Evolutionary conservation across 179 eudicot species (phyloP), one percentile per base, ranked within the genome.

Genomic region (Patellifolia procumbens): DNA sequence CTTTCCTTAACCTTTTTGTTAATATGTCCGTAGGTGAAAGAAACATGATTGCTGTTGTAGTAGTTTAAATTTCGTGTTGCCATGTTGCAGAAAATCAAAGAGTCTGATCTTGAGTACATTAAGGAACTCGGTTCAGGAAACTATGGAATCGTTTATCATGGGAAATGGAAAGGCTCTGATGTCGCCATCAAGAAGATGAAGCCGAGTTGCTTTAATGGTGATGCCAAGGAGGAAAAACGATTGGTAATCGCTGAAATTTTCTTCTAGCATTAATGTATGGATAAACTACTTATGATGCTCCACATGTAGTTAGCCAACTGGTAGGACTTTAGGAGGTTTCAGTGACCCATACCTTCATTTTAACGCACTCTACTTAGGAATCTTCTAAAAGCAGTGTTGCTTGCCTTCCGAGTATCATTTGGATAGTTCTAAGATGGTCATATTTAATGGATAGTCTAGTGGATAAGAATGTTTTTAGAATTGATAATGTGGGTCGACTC

Each of bases 91-190:
- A 53, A 15, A 29, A 65, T 78, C 68, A 46, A 20, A 65, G 59
- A 66, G 28, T 37, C 72, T n/a, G 73, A 73, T 24, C 77, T 78
- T 52, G 81, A 73, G 73, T 73, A 65, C 46, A 60, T 78, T 55
- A 45, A 65, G 45, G 68, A 73, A 45, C 59, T 72, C 43, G 76
- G 77, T 43, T 72, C 77, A 7, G 81, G 81, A 58, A 73, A 64
- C n/a, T 73, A 66, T 45, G 72, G 73, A 65, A 53, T 51, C 2
- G 81, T 72, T 65, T 78, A 63, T 72, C 49, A 78, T 78, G 76
- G 76, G 63, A 78, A 72, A 52, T 73, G 81, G 73, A 78, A 73
- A 66, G 77, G 77, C 5, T 65, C 76, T 65, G 81, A 73, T 66
- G 77, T 78, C 3, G 81, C 81, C 35, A 26, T 78, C 7, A 78